phyloP scores from a whole-genome alignment of 257 asterid species.

The Ophiorrhiza pumila region DNA sequence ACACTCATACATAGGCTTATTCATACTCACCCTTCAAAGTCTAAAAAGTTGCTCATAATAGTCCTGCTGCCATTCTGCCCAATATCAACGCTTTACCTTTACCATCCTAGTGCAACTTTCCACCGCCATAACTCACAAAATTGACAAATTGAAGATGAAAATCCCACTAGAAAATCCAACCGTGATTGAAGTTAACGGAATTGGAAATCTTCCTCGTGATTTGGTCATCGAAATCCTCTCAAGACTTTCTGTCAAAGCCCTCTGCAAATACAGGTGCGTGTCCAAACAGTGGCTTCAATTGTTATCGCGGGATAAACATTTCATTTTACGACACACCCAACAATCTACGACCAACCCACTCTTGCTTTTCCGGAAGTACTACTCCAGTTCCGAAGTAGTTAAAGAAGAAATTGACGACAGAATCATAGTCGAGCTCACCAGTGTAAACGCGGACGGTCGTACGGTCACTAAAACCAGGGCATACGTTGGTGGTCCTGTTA shows the following conservation, averaged over 20 bases:
- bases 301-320: constrained; percentile 3
- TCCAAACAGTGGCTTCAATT: constrained; percentile 4
- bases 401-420: not conserved
- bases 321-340: not conserved
- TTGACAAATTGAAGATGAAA: no score
- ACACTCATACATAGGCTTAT: no score
- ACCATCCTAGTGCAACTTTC: no score
- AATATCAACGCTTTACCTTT: no score
- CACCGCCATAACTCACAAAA: no score
- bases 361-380: constrained; percentile 6
- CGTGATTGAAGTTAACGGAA: not conserved
- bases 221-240: constrained; percentile 9
- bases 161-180: not conserved
- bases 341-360: constrained; percentile 6
- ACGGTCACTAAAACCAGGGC: not conserved
- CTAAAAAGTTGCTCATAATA: no score
- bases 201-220: constrained; percentile 10
- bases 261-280: constrained; percentile 13
- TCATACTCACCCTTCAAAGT: no score
- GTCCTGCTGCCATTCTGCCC: no score
- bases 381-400: not conserved
- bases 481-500: not conserved
- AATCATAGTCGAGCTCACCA: not conserved
- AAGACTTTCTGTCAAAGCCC: not conserved
- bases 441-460: not conserved